A percentile compares a stretch with the other conserved stretches of the same genome.
Evolutionary conservation across 2,329 filamentous ascomycete species (phyloP).

Genomic region (Aspergillaceae sp.): DNA sequence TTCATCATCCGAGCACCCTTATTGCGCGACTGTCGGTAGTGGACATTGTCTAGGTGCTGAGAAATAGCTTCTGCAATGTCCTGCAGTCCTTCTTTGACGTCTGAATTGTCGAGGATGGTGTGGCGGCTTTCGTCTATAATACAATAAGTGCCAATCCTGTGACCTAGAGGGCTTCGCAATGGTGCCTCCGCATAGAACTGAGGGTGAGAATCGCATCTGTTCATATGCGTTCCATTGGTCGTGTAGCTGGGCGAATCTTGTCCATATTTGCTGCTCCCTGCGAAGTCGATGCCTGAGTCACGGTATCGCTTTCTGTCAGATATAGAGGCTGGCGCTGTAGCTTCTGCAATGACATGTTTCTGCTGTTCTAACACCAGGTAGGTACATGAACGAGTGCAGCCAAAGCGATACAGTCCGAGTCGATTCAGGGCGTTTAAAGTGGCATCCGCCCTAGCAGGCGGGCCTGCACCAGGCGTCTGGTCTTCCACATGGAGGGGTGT

Average conservation of each 20-base stretch:
- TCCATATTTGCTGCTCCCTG: constrained; percentile 3
- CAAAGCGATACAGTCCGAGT: constrained; percentile 38
- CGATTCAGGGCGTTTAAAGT: constrained; percentile 43
- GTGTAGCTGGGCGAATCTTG: not conserved
- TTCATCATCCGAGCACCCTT: constrained; percentile 49
- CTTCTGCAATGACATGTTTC: constrained; percentile 45
- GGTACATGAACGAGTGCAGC: constrained; percentile 36
- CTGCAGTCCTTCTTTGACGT: constrained; percentile 40
- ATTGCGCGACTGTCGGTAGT: constrained; percentile 43
- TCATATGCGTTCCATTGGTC: constrained; percentile 9
- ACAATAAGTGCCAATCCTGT: constrained; percentile 51
- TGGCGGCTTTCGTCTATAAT: constrained; percentile 51
- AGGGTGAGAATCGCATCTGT: constrained; percentile 29
- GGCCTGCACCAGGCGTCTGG: not conserved
- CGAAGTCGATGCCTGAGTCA: constrained; percentile 13
- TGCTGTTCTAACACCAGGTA: constrained; percentile 41
- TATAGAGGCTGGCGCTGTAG: constrained; percentile 33
- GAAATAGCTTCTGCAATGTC: constrained; percentile 48
- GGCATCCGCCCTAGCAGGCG: constrained; percentile 10
- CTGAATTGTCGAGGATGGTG: constrained; percentile 27
- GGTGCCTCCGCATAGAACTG: constrained; percentile 45
- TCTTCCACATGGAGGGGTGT: not conserved
- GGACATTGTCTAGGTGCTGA: constrained; percentile 49
- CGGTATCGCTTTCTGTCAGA: constrained; percentile 7
- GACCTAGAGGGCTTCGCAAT: constrained; percentile 46